Conservation (phyloP, 2,329 filamentous ascomycete genomes). For the Hymenoscyphus fructigenus region DNA sequence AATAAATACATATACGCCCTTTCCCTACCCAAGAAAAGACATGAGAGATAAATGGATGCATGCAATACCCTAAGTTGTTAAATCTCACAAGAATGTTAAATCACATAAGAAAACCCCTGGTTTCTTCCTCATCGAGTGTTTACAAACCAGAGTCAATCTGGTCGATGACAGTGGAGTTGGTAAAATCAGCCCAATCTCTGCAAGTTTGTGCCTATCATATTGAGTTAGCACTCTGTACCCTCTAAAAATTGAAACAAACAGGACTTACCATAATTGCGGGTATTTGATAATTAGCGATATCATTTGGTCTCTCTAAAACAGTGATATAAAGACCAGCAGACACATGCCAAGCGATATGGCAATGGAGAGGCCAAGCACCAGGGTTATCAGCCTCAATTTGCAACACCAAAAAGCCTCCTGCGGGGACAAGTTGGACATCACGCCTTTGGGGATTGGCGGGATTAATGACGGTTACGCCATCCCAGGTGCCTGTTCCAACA, state of each 20-base stretch:
- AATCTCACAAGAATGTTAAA: background rate
- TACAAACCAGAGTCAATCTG: slow-evolving; percentile 37
- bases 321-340: slow-evolving; percentile 41
- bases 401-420: slow-evolving; percentile 43
- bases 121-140: background rate
- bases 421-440: slow-evolving; percentile 49
- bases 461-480: slow-evolving; percentile 38
- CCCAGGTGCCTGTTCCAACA: slow-evolving; percentile 41
- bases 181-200: slow-evolving; percentile 48
- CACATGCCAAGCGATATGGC: slow-evolving; percentile 51
- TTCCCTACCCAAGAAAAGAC: background rate
- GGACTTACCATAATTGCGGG: background rate
- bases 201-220: slow-evolving; percentile 47
- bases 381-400: slow-evolving; percentile 51
- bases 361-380: slow-evolving; percentile 52
- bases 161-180: slow-evolving; percentile 13
- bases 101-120: background rate
- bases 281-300: slow-evolving; percentile 35
- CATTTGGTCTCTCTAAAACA: slow-evolving; percentile 38
- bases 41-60: background rate
- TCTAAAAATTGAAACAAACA: background rate
- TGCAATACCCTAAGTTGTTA: background rate
- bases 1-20: background rate
- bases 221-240: background rate
- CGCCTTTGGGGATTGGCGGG: slow-evolving; percentile 51